A percentile compares a stretch with the other conserved stretches of the same genome.
phyloP scores from a whole-genome alignment of 1,284 basidiomycete species.

The Grifola frondosa region DNA sequence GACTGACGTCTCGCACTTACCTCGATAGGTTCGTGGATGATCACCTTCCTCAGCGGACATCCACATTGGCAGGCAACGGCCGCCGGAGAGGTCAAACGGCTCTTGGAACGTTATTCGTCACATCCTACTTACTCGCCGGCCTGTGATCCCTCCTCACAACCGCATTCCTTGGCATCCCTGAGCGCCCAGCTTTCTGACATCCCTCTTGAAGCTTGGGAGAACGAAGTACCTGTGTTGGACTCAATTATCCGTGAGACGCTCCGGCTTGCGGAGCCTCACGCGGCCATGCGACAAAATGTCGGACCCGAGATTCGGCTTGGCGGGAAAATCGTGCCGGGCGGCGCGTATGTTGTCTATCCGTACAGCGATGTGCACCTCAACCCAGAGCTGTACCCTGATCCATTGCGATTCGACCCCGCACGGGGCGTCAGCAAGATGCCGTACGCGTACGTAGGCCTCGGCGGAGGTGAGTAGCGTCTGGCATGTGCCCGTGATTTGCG shows the following conservation, averaged over 20 bases:
- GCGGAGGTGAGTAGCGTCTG: slow-evolving; percentile 55
- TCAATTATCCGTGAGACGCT: slow-evolving; percentile 71
- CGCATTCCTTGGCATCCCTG: slow-evolving; percentile 33
- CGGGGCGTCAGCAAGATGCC: slow-evolving; percentile 49
- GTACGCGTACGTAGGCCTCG: slow-evolving; percentile 71
- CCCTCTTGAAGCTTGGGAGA: slow-evolving; percentile 69
- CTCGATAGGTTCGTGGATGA: slow-evolving; percentile 61
- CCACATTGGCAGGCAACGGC: slow-evolving; percentile 60
- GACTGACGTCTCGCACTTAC: slow-evolving; percentile 15
- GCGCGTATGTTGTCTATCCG: slow-evolving; percentile 72
- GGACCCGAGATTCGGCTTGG: slow-evolving; percentile 62
- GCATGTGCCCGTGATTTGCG: background rate
- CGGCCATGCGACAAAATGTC: slow-evolving; percentile 73
- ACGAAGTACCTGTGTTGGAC: slow-evolving; percentile 64
- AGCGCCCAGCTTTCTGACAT: slow-evolving; percentile 53
- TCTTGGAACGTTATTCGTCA: slow-evolving; percentile 26
- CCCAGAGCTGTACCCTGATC: slow-evolving; percentile 65
- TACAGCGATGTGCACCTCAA: slow-evolving; percentile 76
- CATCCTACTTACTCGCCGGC: background rate
- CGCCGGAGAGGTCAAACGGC: slow-evolving; percentile 54
- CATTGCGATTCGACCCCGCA: slow-evolving; percentile 70
- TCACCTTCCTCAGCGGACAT: slow-evolving; percentile 65
- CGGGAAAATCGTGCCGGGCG: slow-evolving; percentile 63
- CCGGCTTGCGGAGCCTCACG: slow-evolving; percentile 72
- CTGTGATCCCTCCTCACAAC: background rate